These are phyloP conservation scores for Yarrowia porcina DNA, from an alignment of 805 yeast species.

Conservation along the genomic window DNA sequence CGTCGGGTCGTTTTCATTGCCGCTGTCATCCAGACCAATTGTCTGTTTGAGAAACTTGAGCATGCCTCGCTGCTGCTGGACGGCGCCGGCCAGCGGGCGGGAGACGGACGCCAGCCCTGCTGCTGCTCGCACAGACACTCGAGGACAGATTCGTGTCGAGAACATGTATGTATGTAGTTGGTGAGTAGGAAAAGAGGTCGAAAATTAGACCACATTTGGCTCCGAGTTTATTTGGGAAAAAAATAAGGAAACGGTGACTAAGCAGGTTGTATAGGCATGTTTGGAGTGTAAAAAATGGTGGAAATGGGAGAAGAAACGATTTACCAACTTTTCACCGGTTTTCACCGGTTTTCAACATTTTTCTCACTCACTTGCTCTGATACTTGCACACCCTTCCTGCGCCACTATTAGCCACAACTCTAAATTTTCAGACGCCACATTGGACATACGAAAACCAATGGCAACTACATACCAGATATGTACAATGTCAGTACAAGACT, in stretches of 20 bases:
- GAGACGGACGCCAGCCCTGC: constrained; percentile 2
- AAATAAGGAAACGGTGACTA: not conserved
- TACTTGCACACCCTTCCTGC: not conserved
- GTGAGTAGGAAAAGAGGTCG: not conserved
- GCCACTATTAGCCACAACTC: constrained; percentile 21
- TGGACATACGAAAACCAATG: not conserved
- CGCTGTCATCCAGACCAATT: constrained; percentile 58
- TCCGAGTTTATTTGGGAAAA: not conserved
- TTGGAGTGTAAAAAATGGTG: too few relatives aligned
- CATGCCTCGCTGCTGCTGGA: constrained; percentile 26
- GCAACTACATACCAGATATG: too few relatives aligned
- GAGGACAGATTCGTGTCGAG: constrained; percentile 23
- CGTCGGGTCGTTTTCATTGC: constrained; percentile 60
- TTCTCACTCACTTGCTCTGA: not conserved
- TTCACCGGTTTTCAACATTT: not conserved
- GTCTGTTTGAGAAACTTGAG: constrained; percentile 36
- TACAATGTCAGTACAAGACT: too few relatives aligned
- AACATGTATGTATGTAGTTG: constrained; percentile 21
- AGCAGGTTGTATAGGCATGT: not conserved
- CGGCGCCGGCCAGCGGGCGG: constrained; percentile 15
- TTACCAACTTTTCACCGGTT: too few relatives aligned
- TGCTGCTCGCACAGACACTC: constrained; percentile 25
- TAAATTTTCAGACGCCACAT: constrained; percentile 13
- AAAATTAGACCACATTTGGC: constrained; percentile 24
- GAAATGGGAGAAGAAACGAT: not conserved